Evolutionary conservation across 2,329 filamentous ascomycete genomes (phyloP).

Genomic region (Nothopassalora personata): DNA sequence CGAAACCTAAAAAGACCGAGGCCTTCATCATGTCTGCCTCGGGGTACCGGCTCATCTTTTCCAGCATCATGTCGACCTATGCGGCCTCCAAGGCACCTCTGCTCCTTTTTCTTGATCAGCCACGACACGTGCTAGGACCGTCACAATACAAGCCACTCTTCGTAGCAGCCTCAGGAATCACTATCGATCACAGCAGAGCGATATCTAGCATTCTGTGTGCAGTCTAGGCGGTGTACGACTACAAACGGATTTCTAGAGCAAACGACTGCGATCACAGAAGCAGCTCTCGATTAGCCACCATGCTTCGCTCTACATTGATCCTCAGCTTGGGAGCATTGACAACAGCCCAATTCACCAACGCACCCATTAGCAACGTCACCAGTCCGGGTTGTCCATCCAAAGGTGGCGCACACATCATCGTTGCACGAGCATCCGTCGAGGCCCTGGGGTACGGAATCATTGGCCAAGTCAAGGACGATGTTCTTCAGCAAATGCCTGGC

Average conservation of each 20-base stretch:
- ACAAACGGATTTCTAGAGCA: background rate
- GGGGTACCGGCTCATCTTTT: background rate
- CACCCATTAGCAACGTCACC: slow-evolving; percentile 11
- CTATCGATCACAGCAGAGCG: too few relatives aligned
- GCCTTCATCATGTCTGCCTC: background rate
- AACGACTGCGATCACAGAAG: background rate
- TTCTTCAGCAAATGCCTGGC: slow-evolving; percentile 9
- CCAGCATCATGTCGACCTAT: background rate
- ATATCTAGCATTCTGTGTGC: too few relatives aligned
- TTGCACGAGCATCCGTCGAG: slow-evolving; percentile 18
- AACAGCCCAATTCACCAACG: background rate
- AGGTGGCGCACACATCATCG: slow-evolving; percentile 19
- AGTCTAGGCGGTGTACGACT: too few relatives aligned
- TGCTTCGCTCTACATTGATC: background rate
- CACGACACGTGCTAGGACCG: background rate
- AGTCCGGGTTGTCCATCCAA: slow-evolving; percentile 12
- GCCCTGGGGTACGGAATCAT: slow-evolving; percentile 16
- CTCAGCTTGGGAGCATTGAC: background rate
- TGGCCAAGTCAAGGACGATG: slow-evolving; percentile 14
- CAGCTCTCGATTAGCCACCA: background rate
- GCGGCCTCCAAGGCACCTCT: background rate
- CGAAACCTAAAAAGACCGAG: background rate
- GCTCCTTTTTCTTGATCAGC: background rate
- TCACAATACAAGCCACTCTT: background rate
- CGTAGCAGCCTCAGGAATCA: too few relatives aligned